A percentile compares a stretch with the other conserved stretches of the same genome.
Conservation (phyloP, 306 rosid genomes). For the Citrullus amarus region DNA sequence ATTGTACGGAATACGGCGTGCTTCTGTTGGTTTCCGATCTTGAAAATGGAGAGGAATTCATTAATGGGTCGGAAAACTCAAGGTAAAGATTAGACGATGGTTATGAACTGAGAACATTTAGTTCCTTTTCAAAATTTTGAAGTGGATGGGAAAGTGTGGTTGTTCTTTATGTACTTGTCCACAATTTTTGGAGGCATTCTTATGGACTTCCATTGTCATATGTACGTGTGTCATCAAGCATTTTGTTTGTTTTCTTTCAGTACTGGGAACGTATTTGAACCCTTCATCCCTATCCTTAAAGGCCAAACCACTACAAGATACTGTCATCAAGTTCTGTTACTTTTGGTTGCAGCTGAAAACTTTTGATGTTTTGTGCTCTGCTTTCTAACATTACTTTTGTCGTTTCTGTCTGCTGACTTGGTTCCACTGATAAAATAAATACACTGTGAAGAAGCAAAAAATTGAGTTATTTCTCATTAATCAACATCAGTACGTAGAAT, state of each 20-base stretch:
- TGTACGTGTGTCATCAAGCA: neutral
- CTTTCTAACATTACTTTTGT: neutral
- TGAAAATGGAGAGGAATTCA: neutral
- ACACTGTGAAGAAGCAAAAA: neutral
- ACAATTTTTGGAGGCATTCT: neutral
- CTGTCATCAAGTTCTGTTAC: neutral
- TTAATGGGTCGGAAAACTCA: neutral
- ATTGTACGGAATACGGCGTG: neutral
- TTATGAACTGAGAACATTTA: neutral
- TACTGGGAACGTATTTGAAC: neutral
- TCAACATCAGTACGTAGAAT: neutral
- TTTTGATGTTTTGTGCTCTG: neutral
- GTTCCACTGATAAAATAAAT: neutral
- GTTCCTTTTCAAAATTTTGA: neutral
- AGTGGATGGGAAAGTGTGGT: neutral
- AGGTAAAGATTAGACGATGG: neutral
- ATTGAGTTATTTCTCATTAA: neutral
- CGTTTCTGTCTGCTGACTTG: neutral
- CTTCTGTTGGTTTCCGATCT: neutral
- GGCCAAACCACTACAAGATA: neutral
- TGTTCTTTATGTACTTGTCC: neutral
- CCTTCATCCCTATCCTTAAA: neutral
- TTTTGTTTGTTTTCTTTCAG: neutral
- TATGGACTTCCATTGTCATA: neutral
- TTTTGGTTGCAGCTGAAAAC: neutral